phyloP scores from a whole-genome alignment of 2,329 filamentous ascomycete species.

The Dactylellina leptospora region DNA sequence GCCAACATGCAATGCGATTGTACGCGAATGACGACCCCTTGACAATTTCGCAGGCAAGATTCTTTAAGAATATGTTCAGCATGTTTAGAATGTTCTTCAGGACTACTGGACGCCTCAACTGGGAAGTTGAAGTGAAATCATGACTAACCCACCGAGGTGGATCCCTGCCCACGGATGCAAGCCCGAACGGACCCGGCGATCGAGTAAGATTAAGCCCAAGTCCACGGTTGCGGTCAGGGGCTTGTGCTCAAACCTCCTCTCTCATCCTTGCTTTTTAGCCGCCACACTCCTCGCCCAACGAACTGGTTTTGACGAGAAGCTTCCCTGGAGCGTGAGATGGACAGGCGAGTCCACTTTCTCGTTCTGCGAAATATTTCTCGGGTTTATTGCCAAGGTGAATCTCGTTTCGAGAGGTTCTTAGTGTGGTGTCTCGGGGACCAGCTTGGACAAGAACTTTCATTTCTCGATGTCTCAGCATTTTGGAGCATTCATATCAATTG shows the following conservation, averaged over 20 bases:
- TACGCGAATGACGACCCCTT: background rate
- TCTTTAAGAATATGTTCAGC: constrained; percentile 4
- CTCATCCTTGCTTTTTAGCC: constrained; percentile 47
- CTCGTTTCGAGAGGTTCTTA: constrained; percentile 30
- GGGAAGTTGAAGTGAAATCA: background rate
- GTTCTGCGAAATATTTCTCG: constrained; percentile 30
- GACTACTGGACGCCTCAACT: background rate
- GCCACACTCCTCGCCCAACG: constrained; percentile 28
- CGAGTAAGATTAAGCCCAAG: constrained; percentile 52
- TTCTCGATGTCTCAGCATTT: constrained; percentile 34
- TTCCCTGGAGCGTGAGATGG: constrained; percentile 11
- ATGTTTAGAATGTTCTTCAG: no score
- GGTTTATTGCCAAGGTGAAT: constrained; percentile 33
- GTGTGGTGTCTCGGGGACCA: constrained; percentile 29
- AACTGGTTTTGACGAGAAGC: constrained; percentile 37
- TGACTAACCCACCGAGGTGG: constrained; percentile 1
- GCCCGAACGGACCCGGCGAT: constrained; percentile 52
- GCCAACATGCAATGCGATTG: background rate
- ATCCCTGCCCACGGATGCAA: constrained; percentile 52
- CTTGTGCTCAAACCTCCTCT: constrained; percentile 21
- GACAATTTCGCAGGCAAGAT: background rate
- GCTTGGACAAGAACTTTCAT: constrained; percentile 30
- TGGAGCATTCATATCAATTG: background rate
- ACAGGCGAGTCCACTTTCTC: constrained; percentile 31
- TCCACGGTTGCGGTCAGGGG: constrained; percentile 53